Base-by-base conservation (phyloP, 352 stramenopile genomes). In the Globisporangium camurandrum region DNA sequence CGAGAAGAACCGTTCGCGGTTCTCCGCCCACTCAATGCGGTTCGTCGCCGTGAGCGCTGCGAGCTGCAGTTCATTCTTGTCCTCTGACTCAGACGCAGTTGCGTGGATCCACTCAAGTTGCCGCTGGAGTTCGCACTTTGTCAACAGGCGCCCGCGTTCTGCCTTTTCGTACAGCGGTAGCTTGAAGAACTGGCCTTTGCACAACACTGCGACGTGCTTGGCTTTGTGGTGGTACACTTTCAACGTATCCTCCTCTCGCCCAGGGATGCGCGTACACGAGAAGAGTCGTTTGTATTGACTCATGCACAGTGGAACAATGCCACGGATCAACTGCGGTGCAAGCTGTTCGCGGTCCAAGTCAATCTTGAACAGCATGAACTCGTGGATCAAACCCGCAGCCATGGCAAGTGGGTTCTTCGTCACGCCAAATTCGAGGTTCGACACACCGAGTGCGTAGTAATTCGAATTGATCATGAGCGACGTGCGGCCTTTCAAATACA, bases 401-500 rank as follows among this genome's bases (percentile, higher is more conserved):
- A 87, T 56, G 1, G 86, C 78, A 6, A 69, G 40, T 14, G 72
- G 81, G 43, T 88, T 86, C 19, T 66, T 69, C 5, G 83, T 80
- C 0, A 75, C 64, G 46, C 69, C 67, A 48, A 83, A 86, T 22
- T 86, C 52, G 4, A 88, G 46, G 49, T 88, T 87, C 19, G 67
- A 45, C 20, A 68, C 64, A 8, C 75, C 81, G 20, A 96, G 69
- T 7, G 80, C 84, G 53, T 96, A 96, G 71, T 96, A 96, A 64
- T 96, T 96, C 65, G 75, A 92, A 67, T 96, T 96, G 62, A 96
- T 93, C 71, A 89, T 88, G 54, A 96, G 69, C 24, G 86, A 91
- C 42, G 73, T 88, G 51, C 87, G 82, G 56, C 82, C 81, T 49
- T 88, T 88, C 24, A 95, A 64, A 62, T 93, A 95, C 48, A 95